Conservation (phyloP, 352 stramenopile genomes). For the Globisporangium carolinianum region DNA sequence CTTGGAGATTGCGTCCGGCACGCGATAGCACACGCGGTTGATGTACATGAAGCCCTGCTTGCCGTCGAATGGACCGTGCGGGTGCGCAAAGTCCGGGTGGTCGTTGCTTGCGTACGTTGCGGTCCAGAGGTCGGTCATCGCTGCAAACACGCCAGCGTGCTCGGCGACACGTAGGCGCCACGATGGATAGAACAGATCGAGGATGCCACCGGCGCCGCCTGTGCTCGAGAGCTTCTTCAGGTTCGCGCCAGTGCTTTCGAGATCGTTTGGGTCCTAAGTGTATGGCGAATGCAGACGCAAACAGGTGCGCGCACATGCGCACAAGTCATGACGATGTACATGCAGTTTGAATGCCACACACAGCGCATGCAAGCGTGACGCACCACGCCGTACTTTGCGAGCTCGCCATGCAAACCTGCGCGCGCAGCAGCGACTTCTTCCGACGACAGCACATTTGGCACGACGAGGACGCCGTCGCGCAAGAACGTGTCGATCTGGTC, state of each 20-base stretch:
- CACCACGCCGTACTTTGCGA: constrained; percentile 70
- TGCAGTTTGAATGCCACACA: not conserved
- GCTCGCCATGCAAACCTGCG: constrained; percentile 48
- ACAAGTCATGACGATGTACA: not conserved
- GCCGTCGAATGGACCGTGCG: constrained; percentile 59
- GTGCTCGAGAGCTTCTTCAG: constrained; percentile 84
- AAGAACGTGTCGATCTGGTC: constrained; percentile 61
- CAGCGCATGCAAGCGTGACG: constrained; percentile 4
- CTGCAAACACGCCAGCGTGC: constrained; percentile 61
- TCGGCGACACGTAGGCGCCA: constrained; percentile 81
- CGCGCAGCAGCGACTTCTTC: constrained; percentile 53
- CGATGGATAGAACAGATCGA: constrained; percentile 87
- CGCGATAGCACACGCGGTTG: constrained; percentile 79
- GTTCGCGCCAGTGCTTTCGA: constrained; percentile 51
- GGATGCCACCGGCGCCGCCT: constrained; percentile 77
- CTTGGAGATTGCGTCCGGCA: constrained; percentile 60
- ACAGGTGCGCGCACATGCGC: too few species aligned
- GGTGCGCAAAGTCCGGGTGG: constrained; percentile 57
- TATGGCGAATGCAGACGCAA: not conserved
- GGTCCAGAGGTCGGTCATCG: constrained; percentile 77
- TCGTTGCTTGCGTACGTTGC: constrained; percentile 57
- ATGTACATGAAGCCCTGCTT: constrained; percentile 85
- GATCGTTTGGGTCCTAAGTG: constrained; percentile 49
- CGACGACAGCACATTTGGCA: constrained; percentile 57
- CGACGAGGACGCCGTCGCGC: constrained; percentile 59